Conservation (phyloP, 1,284 basidiomycete species). For the Ganoderma boninense region DNA sequence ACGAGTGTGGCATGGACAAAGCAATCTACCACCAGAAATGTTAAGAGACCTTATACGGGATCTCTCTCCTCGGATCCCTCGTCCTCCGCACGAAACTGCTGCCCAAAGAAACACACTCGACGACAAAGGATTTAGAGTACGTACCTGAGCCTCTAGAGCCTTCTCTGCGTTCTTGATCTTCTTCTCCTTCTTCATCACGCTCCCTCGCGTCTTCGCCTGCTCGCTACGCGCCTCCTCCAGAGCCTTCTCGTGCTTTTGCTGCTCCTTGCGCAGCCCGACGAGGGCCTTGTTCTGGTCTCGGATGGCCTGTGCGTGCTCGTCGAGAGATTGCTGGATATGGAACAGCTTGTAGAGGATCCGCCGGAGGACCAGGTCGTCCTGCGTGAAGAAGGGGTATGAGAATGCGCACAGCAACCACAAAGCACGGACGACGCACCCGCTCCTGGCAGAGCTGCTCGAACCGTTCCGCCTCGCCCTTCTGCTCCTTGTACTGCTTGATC, state of each 20-base stretch:
- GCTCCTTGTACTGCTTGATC: conserved; percentile 97
- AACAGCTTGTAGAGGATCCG: conserved; percentile 91
- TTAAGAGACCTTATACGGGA: no score
- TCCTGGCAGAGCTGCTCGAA: conserved; percentile 85
- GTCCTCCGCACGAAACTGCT: no score
- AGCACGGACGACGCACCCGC: conserved; percentile 54
- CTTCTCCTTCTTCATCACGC: conserved; percentile 43
- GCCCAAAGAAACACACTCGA: no score
- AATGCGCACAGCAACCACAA: not conserved
- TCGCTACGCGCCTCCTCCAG: conserved; percentile 81
- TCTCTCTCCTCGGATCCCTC: no score
- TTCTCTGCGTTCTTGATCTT: conserved; percentile 45
- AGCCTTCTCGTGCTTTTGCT: conserved; percentile 73
- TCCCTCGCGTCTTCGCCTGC: conserved; percentile 81
- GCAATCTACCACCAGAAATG: no score
- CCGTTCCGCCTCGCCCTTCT: conserved; percentile 92
- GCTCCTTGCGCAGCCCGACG: conserved; percentile 71
- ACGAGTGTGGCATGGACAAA: no score
- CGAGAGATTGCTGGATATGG: conserved; percentile 88
- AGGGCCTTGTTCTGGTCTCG: conserved; percentile 78
- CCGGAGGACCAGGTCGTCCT: conserved; percentile 86
- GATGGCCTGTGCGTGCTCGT: conserved; percentile 75
- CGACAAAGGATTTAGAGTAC: conserved; percentile 22
- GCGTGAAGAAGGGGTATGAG: not conserved
- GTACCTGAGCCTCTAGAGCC: conserved; percentile 67